Evolutionary conservation across 2,329 filamentous ascomycete genomes (phyloP), one percentile per base, ranked within the genome.

Genomic region (Tolypocladium amazonense): DNA sequence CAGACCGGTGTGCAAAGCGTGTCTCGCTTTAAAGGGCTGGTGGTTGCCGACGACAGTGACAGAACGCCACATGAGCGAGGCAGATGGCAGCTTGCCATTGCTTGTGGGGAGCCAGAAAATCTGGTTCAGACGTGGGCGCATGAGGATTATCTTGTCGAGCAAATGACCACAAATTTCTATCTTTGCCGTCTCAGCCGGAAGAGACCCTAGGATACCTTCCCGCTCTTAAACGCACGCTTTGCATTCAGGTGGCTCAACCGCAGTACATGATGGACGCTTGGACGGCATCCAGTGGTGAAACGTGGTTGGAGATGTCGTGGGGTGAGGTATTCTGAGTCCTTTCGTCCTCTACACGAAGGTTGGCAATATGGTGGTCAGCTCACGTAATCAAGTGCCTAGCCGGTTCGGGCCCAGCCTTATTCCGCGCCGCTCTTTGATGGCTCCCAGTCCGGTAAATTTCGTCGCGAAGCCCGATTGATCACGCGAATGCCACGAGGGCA

Each of bases 391-490:
- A 18, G 12, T n/a, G 18, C 6, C 3, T 3, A 9, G 15, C 27
- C 35, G 55, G 14, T 12, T 15, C 62, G 64, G 65, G n/a, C 60
- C n/a, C 59, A 60, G 43, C 12, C 30, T 62, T 66, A 30, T 62
- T 66, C 65, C 65, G 65, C 52, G 18, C 33, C 30, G n/a, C 25
- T 25, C 50, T 39, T 50, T 4, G 58, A 47, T 55, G 54, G 58
- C 39, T 35, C 27, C 38, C 38, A 39, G 39, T 61, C 58, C 56
- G 23, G 58, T 58, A 62, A 61, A 60, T 64, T 64, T 64, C 55
- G 59, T 60, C 56, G 60, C 33, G 9, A 39, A 43, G 47, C 23
- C 27, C 43, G 33, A 15, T n/a, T 54, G 50, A 54, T 54, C 56
- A 53, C 59, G 56, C 57, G 45, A 58, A 52, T 15, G 55, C 37